Evolutionary conservation across 176 grass and related monocot species (phyloP), one percentile per base, ranked within the genome.

Genomic region (Coix lacrymajobi): DNA sequence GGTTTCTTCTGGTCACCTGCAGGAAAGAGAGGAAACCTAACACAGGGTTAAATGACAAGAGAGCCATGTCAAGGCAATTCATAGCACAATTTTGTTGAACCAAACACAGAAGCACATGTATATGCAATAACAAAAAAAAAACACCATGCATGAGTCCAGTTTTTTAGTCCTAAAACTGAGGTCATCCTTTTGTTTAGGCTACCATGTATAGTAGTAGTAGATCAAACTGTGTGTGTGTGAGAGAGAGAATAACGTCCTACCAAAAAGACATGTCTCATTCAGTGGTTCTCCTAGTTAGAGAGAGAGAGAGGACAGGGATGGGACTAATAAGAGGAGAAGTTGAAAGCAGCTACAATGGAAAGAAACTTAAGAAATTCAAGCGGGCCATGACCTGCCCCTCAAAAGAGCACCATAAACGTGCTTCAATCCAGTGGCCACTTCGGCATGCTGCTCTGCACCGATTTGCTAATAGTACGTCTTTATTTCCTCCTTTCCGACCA

Each of bases 361-460:
- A 49, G 39, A 22, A 79, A 7, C 46, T 33, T 43, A 12, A 71
- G 66, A 85, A 89, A 85, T 66, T 17, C 46, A 66, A 32, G 61
- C 7, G 63, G 77, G 81, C 3, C 77, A 60, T 73, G 62, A 8
- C 12, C 17, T 85, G 71, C 60, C 71, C 15, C 2, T 58, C 2
- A 41, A 83, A 77, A 57, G 76, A 77, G 56, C 71, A 85, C 24
- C 77, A 62, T 60, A 81, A 88, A 85, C 81, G 85, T 91, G 89
- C 39, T 81, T 81, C n/a, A 88, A 88, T 85, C 76, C 56, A 91
- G 77, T 82, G 81, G 81, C 85, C 85, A 88, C 89, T 60, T 78
- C 6, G 69, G 76, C 76, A 71, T 58, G 80, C 44, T 69, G n/a
- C 61, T 8, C 4, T 68, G 72, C 66, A 17, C 57, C 63, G 78